Conservation (phyloP, 805 yeast genomes). For the Saccharomycopsis sp. region DNA sequence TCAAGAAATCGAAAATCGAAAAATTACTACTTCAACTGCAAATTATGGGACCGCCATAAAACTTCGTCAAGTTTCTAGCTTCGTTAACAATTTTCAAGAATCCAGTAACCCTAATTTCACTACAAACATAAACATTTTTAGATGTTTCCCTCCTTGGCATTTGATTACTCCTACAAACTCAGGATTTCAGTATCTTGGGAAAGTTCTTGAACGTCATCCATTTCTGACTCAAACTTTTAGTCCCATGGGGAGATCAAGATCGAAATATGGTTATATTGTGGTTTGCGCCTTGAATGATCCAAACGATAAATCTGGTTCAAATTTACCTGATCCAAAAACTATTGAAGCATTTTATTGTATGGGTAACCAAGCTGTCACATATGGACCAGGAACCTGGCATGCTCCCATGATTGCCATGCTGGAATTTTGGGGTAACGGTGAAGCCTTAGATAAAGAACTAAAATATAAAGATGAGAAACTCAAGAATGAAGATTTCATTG, state of each 20-base stretch:
- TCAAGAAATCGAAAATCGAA: constrained; percentile 8
- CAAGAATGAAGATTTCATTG: constrained; percentile 45
- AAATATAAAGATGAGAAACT: background rate
- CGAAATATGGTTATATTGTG: constrained; percentile 54
- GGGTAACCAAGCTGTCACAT: constrained; percentile 86
- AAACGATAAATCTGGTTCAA: constrained; percentile 19
- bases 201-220: constrained; percentile 86
- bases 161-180: constrained; percentile 26
- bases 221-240: constrained; percentile 78
- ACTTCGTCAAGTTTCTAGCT: constrained; percentile 60
- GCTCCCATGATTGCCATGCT: constrained; percentile 81
- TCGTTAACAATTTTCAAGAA: constrained; percentile 45
- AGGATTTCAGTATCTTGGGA: constrained; percentile 33
- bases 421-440: background rate
- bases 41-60: constrained; percentile 93
- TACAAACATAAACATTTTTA: constrained; percentile 73
- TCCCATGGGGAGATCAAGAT: constrained; percentile 78
- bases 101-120: constrained; percentile 26
- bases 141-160: constrained; percentile 71
- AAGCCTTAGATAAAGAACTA: background rate
- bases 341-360: constrained; percentile 61
- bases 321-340: constrained; percentile 51
- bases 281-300: constrained; percentile 57
- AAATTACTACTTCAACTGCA: constrained; percentile 33
- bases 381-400: constrained; percentile 82